A percentile compares a stretch with the other conserved stretches of the same genome.
Evolutionary conservation across 2,329 filamentous ascomycete species (phyloP).

Genomic region (Chrysosporium keratinophilum): DNA sequence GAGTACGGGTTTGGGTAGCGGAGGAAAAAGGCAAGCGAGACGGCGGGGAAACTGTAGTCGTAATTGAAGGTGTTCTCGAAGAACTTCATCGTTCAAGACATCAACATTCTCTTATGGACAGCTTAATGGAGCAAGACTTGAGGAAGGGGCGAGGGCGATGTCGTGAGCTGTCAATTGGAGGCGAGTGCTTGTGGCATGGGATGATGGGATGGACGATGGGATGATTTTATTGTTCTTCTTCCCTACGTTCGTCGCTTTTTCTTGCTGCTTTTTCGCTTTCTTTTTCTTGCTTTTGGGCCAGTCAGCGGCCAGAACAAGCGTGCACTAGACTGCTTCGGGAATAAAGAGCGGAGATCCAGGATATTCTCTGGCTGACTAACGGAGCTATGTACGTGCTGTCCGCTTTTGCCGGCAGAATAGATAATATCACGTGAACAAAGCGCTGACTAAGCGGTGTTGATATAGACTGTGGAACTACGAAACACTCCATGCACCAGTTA

Average conservation of each 20-base stretch:
- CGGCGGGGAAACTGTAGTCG: constrained; percentile 55
- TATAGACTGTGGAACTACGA: no score
- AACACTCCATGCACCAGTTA: no score
- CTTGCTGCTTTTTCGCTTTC: background rate
- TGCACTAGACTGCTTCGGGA: no score
- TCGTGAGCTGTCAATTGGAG: background rate
- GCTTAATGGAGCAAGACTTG: background rate
- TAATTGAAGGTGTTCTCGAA: constrained; percentile 49
- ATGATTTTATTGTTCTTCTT: background rate
- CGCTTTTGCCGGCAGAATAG: no score
- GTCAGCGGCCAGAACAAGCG: no score
- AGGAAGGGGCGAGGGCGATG: background rate
- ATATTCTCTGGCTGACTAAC: no score
- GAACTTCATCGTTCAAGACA: constrained; percentile 40
- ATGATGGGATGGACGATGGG: background rate
- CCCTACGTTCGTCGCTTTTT: background rate
- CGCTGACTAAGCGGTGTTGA: no score
- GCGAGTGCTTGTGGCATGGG: background rate
- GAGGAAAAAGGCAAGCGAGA: constrained; percentile 58
- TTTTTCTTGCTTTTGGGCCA: no score
- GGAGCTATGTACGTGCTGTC: no score
- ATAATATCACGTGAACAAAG: no score
- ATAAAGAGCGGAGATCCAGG: no score
- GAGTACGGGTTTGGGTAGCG: constrained; percentile 59
- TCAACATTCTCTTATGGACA: constrained; percentile 8